Conservation (phyloP, 2,329 filamentous ascomycete species). For the Mariannaea elegans region DNA sequence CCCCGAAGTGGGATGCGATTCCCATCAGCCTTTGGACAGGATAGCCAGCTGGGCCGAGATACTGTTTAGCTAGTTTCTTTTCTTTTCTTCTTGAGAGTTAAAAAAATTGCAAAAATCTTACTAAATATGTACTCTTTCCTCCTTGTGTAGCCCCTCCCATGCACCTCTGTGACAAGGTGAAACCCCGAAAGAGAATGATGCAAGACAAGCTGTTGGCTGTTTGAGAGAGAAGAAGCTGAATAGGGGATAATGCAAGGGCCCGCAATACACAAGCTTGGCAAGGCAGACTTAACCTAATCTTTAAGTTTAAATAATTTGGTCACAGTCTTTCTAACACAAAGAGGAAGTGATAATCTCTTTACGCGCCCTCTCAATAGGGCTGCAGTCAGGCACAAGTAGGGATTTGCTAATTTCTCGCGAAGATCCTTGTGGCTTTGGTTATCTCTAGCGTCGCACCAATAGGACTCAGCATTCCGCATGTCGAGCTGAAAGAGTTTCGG, state of each 20-base stretch:
- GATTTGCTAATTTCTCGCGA: no score
- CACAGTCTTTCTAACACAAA: neutral
- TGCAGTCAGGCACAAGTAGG: no score
- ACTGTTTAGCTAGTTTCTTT: constrained; percentile 12
- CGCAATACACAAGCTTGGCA: neutral
- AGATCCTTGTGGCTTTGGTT: no score
- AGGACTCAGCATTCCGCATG: no score
- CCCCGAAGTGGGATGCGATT: constrained; percentile 34
- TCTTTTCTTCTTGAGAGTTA: constrained; percentile 9
- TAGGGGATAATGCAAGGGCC: neutral
- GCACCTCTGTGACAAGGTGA: constrained; percentile 13
- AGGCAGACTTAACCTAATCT: constrained; percentile 6
- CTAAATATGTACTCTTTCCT: no score
- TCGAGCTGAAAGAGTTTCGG: constrained; percentile 6
- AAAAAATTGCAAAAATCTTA: no score
- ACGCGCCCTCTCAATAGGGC: no score
- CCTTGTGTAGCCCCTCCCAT: no score
- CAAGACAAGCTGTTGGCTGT: no score
- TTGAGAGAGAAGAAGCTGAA: no score
- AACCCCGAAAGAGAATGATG: constrained; percentile 11
- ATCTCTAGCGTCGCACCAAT: no score
- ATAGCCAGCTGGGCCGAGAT: constrained; percentile 26
- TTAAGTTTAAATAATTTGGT: constrained; percentile 1
- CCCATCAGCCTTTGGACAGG: constrained; percentile 33
- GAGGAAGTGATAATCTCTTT: neutral